Evolutionary conservation across 495 filamentous ascomycete species (phyloP).

Genomic region (Lichenothelia convexa): DNA sequence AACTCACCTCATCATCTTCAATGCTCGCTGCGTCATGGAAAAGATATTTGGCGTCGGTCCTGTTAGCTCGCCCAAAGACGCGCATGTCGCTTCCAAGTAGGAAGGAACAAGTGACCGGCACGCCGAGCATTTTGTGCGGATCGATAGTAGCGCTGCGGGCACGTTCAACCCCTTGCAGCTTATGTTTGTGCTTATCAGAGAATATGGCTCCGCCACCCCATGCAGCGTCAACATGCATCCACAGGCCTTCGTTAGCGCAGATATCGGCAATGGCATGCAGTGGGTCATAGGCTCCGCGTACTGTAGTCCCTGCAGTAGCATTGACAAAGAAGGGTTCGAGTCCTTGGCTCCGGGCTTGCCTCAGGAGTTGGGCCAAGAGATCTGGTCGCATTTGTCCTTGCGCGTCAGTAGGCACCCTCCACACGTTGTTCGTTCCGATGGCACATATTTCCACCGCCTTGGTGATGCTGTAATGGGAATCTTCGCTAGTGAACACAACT

Average conservation of each 20-base stretch:
- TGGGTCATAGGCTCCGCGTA: conserved; percentile 77
- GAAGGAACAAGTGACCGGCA: conserved; percentile 80
- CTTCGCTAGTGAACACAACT: conserved; percentile 70
- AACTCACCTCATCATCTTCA: conserved; percentile 36
- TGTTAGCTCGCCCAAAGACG: conserved; percentile 65
- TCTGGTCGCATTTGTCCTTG: conserved; percentile 50
- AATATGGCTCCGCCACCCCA: conserved; percentile 84
- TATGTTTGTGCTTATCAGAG: conserved; percentile 42
- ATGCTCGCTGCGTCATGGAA: conserved; percentile 9
- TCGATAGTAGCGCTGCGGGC: conserved; percentile 73
- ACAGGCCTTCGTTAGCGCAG: conserved; percentile 53
- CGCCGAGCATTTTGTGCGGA: conserved; percentile 93
- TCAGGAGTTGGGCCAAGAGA: conserved; percentile 42
- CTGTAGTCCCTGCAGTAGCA: conserved; percentile 86
- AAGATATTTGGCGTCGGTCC: conserved; percentile 61
- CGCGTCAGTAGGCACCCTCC: conserved; percentile 54
- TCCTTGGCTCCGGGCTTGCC: conserved; percentile 38
- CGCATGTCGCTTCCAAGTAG: conserved; percentile 58
- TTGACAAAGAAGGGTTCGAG: conserved; percentile 87
- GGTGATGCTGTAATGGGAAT: conserved; percentile 89
- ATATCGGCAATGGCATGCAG: conserved; percentile 52
- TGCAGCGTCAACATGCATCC: conserved; percentile 79
- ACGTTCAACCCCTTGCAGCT: conserved; percentile 43
- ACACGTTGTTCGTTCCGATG: conserved; percentile 54
- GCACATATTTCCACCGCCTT: conserved; percentile 81